These are phyloP conservation scores for Striga asiatica DNA, from an alignment of 257 asterid species.

Conservation along the genomic window DNA sequence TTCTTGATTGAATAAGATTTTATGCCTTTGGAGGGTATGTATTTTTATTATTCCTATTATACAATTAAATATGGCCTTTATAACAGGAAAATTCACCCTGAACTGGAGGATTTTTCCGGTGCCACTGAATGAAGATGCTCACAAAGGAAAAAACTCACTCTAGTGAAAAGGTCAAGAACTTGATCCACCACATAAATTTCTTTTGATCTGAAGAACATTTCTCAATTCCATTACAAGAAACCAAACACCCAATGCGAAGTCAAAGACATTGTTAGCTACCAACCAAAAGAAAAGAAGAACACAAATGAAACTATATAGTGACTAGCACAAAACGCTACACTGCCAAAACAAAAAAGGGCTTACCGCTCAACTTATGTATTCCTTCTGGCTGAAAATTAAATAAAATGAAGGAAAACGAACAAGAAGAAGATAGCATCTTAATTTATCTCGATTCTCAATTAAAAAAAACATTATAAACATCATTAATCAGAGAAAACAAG, in stretches of 20 bases:
- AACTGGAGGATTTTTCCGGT: too few relatives aligned
- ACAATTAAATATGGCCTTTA: too few relatives aligned
- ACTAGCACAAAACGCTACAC: constrained; percentile 11
- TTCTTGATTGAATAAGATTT: too few relatives aligned
- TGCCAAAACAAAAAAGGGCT: constrained; percentile 1
- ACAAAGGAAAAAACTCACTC: not conserved
- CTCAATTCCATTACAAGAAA: constrained; percentile 5
- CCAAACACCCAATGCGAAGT: constrained; percentile 7
- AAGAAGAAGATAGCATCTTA: not conserved
- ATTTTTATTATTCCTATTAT: too few relatives aligned
- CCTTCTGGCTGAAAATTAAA: not conserved
- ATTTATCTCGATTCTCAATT: constrained; percentile 3
- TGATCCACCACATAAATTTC: not conserved
- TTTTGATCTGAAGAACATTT: not conserved
- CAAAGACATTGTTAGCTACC: not conserved
- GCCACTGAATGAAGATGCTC: too few relatives aligned
- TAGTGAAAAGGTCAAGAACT: not conserved
- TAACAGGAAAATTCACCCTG: too few relatives aligned
- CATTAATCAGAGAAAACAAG: not conserved
- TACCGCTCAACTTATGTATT: not conserved
- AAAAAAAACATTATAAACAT: not conserved
- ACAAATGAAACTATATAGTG: not conserved
- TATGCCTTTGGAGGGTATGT: too few relatives aligned
- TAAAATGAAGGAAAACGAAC: too few relatives aligned
- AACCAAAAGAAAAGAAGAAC: not conserved